Percentiles rank a stretch among this genome's conserved stretches.
Evolutionary conservation across 1,139 yeast species (phyloP).

Genomic region (Suhomyces anneliseae): DNA sequence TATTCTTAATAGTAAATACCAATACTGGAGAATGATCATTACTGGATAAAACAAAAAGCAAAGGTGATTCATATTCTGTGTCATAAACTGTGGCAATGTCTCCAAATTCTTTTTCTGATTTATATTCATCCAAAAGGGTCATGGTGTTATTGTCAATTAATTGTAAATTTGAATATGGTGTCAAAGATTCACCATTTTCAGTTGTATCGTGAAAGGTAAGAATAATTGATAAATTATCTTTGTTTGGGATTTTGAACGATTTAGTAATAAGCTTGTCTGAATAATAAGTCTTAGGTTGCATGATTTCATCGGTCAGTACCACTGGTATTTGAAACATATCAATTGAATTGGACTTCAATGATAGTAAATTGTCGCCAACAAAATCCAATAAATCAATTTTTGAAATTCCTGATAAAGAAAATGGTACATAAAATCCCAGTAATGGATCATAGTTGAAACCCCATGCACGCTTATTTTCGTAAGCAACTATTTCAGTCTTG

Average conservation of each 20-base stretch:
- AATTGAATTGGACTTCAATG: not conserved
- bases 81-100: slow-evolving; percentile 17
- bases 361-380: not conserved
- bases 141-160: slow-evolving; percentile 18
- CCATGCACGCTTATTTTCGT: slow-evolving; percentile 1
- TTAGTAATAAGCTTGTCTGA: not conserved
- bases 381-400: not conserved
- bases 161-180: slow-evolving; percentile 19
- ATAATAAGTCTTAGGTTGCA: not conserved
- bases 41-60: slow-evolving; percentile 7
- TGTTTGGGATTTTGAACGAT: not conserved
- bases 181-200: slow-evolving; percentile 17
- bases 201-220: slow-evolving; percentile 18
- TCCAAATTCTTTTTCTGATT: slow-evolving; percentile 16
- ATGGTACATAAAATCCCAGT: not conserved
- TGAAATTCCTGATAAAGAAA: not conserved
- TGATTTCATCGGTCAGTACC: not conserved
- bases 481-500: not conserved
- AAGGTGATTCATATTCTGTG: not conserved
- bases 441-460: not conserved
- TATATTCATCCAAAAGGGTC: slow-evolving; percentile 12
- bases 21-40: slow-evolving; percentile 1
- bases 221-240: slow-evolving; percentile 15
- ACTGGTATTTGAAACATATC: not conserved
- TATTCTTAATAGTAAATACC: slow-evolving; percentile 3